These are phyloP conservation scores for Metschnikowia reukaufii DNA, from an alignment of 805 yeast species.

Conservation along the genomic window DNA sequence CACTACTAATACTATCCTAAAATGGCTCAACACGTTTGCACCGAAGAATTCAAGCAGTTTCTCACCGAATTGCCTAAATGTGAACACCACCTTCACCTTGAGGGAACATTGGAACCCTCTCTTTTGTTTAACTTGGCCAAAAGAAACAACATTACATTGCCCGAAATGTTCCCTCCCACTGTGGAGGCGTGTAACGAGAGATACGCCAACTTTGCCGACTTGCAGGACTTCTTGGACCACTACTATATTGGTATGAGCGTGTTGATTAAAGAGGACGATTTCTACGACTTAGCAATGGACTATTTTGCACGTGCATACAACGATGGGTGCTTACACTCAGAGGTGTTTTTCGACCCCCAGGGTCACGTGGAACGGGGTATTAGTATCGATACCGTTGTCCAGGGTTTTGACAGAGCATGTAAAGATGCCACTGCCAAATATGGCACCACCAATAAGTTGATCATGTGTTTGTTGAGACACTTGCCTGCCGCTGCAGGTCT, in stretches of 20 bases:
- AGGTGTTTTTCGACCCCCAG: conserved; percentile 82
- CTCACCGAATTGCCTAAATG: conserved; percentile 76
- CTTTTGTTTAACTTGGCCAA: conserved; percentile 66
- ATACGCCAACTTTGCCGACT: conserved; percentile 60
- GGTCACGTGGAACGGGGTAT: conserved; percentile 74
- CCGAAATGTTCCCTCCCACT: conserved; percentile 60
- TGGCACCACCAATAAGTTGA: conserved; percentile 67
- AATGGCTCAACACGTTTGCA: conserved; percentile 17
- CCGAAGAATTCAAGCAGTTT: conserved; percentile 44
- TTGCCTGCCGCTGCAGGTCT: conserved; percentile 61
- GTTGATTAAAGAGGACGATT: conserved; percentile 67
- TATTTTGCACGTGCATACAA: conserved; percentile 59
- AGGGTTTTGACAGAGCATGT: conserved; percentile 69
- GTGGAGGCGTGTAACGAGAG: conserved; percentile 53
- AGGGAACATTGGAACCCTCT: conserved; percentile 80
- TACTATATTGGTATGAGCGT: conserved; percentile 82
- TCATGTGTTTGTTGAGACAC: conserved; percentile 82
- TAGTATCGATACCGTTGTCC: conserved; percentile 55
- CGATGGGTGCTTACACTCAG: conserved; percentile 69
- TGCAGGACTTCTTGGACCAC: conserved; percentile 76
- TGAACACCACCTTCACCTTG: conserved; percentile 83
- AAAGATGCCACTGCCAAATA: conserved; percentile 56
- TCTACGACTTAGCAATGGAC: conserved; percentile 73
- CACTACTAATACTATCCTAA: not conserved
- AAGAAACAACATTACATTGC: conserved; percentile 61